Conservation (phyloP, 371 early-diverging fungal species). For the Syncephalastrum monosporum region DNA sequence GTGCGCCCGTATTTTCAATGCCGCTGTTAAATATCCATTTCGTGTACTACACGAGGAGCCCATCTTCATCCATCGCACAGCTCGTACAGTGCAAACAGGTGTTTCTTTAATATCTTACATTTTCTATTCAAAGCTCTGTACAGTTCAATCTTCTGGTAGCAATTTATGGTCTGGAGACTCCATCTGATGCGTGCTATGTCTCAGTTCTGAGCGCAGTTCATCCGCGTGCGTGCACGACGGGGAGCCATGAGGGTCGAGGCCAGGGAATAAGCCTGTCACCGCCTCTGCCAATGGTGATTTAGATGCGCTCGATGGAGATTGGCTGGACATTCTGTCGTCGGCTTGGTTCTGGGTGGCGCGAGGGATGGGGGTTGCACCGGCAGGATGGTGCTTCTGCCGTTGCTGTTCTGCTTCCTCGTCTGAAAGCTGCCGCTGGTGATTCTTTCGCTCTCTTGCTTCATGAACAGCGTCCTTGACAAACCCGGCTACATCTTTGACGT, state of each 20-base stretch:
- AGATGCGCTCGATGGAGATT: not conserved
- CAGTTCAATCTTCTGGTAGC: no score
- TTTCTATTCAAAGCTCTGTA: no score
- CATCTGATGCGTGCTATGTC: no score
- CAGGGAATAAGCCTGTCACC: conserved; percentile 36
- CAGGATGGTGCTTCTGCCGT: conserved; percentile 3
- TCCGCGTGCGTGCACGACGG: conserved; percentile 10
- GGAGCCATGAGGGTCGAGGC: conserved; percentile 10
- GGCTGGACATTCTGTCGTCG: not conserved
- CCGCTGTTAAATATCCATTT: no score
- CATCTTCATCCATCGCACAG: no score
- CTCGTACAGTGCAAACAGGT: no score
- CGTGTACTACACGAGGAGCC: no score
- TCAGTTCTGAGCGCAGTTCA: conserved; percentile 3
- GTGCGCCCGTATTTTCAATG: no score
- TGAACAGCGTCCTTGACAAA: conserved; percentile 45
- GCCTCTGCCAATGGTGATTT: conserved; percentile 31
- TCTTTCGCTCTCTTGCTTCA: conserved; percentile 19
- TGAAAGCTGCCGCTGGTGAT: conserved; percentile 19
- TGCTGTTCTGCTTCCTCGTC: conserved; percentile 3
- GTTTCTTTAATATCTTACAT: no score
- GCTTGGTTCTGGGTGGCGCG: not conserved
- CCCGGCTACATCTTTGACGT: conserved; percentile 50
- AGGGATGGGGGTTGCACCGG: conserved; percentile 1
- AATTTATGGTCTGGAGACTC: no score